Percentiles rank a stretch among this genome's conserved stretches.
Conservation (phyloP, 805 yeast genomes). For the Lachancea sp. region DNA sequence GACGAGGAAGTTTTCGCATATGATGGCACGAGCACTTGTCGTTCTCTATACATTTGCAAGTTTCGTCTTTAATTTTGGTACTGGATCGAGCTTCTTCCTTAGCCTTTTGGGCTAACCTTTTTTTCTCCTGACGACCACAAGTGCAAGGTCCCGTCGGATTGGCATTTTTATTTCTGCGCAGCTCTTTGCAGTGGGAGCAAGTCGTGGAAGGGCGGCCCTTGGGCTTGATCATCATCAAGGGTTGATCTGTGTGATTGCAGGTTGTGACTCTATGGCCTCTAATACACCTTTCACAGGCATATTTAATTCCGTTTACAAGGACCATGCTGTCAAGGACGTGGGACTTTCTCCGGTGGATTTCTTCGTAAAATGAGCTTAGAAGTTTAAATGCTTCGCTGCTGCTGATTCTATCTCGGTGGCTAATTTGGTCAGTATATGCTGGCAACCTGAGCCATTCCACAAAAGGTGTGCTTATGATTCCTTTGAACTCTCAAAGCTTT, state of each 20-base stretch:
- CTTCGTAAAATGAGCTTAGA: no score
- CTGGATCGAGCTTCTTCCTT: conserved; percentile 30
- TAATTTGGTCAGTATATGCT: no score
- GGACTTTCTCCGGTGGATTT: not conserved
- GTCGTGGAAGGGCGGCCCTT: conserved; percentile 95
- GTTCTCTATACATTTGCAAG: conserved; percentile 16
- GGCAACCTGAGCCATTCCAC: no score
- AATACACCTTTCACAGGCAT: conserved; percentile 94
- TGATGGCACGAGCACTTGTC: conserved; percentile 12
- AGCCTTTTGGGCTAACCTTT: conserved; percentile 31
- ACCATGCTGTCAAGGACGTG: conserved; percentile 54
- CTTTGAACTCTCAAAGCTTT: no score
- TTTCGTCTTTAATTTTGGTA: conserved; percentile 15
- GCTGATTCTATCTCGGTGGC: not conserved
- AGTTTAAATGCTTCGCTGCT: no score
- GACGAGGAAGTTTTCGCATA: conserved; percentile 6
- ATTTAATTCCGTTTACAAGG: conserved; percentile 83
- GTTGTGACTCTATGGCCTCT: conserved; percentile 95
- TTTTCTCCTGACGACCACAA: conserved; percentile 53
- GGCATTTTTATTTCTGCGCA: conserved; percentile 57
- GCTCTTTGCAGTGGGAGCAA: conserved; percentile 77
- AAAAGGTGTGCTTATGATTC: no score
- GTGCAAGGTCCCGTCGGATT: conserved; percentile 58
- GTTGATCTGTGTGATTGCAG: conserved; percentile 87
- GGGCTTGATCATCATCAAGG: conserved; percentile 87